Evolutionary conservation across 768 basidiomycete genomes (phyloP).

Genomic region (Podaxis pistillaris): DNA sequence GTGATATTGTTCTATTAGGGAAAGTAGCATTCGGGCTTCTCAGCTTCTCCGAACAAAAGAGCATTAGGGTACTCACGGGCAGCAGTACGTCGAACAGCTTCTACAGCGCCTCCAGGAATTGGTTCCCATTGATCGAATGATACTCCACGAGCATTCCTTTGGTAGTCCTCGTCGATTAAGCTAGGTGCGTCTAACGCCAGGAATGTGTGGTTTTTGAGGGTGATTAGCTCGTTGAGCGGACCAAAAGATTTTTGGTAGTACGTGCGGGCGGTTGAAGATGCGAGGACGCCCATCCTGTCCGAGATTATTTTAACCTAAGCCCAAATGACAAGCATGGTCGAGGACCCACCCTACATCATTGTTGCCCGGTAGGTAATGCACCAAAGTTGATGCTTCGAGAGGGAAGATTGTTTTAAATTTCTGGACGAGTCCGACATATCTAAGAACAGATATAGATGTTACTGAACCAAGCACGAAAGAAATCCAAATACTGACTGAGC

Average conservation of each 20-base stretch:
- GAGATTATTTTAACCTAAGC: slow-evolving; percentile 1
- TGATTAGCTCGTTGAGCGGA: slow-evolving; percentile 58
- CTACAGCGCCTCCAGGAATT: slow-evolving; percentile 50
- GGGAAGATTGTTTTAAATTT: slow-evolving; percentile 66
- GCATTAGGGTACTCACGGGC: slow-evolving; percentile 31
- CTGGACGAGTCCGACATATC: slow-evolving; percentile 57
- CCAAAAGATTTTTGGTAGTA: slow-evolving; percentile 68
- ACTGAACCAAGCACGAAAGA: neutral
- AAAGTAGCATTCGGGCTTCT: slow-evolving; percentile 8
- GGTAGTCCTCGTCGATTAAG: slow-evolving; percentile 83
- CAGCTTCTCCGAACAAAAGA: neutral
- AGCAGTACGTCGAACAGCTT: slow-evolving; percentile 52
- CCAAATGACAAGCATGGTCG: neutral
- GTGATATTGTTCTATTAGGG: slow-evolving; percentile 27
- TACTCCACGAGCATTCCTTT: slow-evolving; percentile 47
- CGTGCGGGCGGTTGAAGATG: slow-evolving; percentile 49
- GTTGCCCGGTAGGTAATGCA: slow-evolving; percentile 76
- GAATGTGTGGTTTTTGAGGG: slow-evolving; percentile 68
- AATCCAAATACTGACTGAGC: slow-evolving; percentile 31
- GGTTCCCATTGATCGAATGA: slow-evolving; percentile 59
- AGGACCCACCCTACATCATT: slow-evolving; percentile 66
- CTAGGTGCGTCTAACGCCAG: slow-evolving; percentile 74
- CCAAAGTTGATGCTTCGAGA: slow-evolving; percentile 33
- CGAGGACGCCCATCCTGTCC: slow-evolving; percentile 52
- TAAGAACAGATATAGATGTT: slow-evolving; percentile 25